Conservation (phyloP, 2,329 filamentous ascomycete species). For the Alternaria novae-zelandiae region DNA sequence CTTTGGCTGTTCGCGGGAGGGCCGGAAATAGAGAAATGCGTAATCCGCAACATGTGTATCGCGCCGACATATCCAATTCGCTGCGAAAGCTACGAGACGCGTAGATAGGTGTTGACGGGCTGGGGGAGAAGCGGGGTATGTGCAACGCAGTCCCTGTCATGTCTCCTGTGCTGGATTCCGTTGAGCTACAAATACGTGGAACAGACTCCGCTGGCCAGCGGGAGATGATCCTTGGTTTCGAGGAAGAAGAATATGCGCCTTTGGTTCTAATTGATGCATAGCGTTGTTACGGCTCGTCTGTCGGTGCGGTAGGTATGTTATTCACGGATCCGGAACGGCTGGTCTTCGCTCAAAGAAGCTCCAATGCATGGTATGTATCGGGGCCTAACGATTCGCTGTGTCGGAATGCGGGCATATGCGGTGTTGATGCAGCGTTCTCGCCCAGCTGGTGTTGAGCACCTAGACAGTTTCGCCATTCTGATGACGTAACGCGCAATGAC, state of each 20-base stretch:
- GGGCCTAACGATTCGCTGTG: background rate
- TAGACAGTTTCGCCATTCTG: background rate
- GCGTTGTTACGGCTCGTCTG: background rate
- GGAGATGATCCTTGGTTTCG: background rate
- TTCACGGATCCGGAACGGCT: background rate
- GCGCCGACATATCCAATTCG: background rate
- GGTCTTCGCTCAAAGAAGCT: background rate
- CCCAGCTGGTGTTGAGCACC: background rate
- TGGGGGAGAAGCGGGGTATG: background rate
- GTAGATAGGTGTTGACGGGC: background rate
- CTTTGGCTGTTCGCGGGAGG: background rate
- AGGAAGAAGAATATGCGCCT: background rate
- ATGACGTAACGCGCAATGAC: constrained; percentile 11
- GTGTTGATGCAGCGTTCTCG: background rate
- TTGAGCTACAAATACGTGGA: background rate
- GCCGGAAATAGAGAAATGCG: background rate
- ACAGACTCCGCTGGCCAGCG: background rate
- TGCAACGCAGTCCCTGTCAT: background rate
- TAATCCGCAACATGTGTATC: background rate
- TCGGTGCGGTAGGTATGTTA: background rate
- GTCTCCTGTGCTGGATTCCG: background rate
- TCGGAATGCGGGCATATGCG: background rate
- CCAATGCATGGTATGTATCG: background rate
- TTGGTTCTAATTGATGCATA: background rate
- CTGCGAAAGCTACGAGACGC: background rate